Evolutionary conservation across 306 rosid species (phyloP).

Genomic region (Acacia melanoxylon): DNA sequence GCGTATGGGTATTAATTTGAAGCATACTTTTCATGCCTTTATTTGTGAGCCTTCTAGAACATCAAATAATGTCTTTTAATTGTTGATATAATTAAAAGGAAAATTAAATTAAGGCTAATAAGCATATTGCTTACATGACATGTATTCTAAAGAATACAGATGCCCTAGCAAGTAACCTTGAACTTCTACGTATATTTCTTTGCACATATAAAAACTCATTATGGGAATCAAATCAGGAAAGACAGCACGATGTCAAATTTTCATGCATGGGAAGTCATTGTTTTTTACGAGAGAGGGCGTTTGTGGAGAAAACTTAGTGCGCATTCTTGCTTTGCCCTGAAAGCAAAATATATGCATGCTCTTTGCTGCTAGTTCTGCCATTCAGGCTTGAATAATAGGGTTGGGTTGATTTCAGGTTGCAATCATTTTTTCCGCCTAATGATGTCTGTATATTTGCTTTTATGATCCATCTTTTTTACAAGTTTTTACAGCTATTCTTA

Average conservation of each 20-base stretch:
- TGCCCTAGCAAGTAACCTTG: not conserved
- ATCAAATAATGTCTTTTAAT: not conserved
- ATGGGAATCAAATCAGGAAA: constrained; percentile 2
- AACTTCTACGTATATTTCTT: not conserved
- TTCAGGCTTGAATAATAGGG: not conserved
- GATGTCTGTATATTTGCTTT: constrained; percentile 13
- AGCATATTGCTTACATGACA: constrained; percentile 5
- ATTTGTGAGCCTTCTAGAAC: constrained; percentile 9
- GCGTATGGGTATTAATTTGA: constrained; percentile 1
- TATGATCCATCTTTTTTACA: not conserved
- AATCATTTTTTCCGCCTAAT: not conserved
- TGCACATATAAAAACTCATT: not conserved
- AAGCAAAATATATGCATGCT: not conserved
- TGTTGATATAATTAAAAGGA: constrained; percentile 9
- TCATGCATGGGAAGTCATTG: not conserved
- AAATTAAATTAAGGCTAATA: constrained; percentile 4
- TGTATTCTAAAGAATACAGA: constrained; percentile 5
- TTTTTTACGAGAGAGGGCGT: not conserved
- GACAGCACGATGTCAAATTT: not conserved
- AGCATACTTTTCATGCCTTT: constrained; percentile 31
- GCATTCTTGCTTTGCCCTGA: not conserved
- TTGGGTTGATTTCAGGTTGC: not conserved
- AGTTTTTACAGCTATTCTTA: constrained; percentile 1
- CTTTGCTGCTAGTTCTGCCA: constrained; percentile 8
- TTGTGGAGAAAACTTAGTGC: not conserved